phyloP scores from a whole-genome alignment of 495 filamentous ascomycete species.

The Xylaria cubensis region DNA sequence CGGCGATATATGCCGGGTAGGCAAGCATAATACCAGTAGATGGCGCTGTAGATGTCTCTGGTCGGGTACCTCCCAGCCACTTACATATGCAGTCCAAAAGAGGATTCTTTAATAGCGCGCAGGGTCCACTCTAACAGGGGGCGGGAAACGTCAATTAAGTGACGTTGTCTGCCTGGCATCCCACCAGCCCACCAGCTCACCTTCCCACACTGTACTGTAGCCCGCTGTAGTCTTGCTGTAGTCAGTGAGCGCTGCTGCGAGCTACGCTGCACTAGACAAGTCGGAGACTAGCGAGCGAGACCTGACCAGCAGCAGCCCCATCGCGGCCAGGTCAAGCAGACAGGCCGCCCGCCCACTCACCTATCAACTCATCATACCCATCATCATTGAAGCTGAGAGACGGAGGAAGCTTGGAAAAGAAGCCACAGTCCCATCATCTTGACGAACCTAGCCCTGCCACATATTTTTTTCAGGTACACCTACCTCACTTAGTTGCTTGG shows the following conservation, averaged over 20 bases:
- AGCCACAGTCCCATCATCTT: slow-evolving; percentile 20
- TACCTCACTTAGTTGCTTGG: slow-evolving; percentile 13
- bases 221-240: background rate
- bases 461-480: slow-evolving; percentile 23
- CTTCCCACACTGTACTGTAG: slow-evolving; percentile 6
- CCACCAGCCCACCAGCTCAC: slow-evolving; percentile 15
- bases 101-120: slow-evolving; percentile 11
- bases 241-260: background rate
- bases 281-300: background rate
- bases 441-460: slow-evolving; percentile 24
- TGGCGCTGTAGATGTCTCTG: background rate
- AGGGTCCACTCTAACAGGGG: slow-evolving; percentile 1
- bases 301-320: slow-evolving; percentile 13
- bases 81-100: slow-evolving; percentile 5
- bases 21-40: background rate
- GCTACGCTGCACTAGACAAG: background rate
- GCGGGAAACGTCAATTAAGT: slow-evolving; percentile 14
- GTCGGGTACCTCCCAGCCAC: background rate
- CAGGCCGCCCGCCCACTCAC: slow-evolving; percentile 10
- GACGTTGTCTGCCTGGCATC: slow-evolving; percentile 20
- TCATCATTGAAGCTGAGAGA: slow-evolving; percentile 18
- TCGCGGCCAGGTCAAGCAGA: slow-evolving; percentile 16
- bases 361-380: slow-evolving; percentile 18
- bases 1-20: background rate
- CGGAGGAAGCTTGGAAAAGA: slow-evolving; percentile 16